Evolutionary conservation across 345 rosid genomes (phyloP).

Genomic region (Eucalyptus pauciflora): DNA sequence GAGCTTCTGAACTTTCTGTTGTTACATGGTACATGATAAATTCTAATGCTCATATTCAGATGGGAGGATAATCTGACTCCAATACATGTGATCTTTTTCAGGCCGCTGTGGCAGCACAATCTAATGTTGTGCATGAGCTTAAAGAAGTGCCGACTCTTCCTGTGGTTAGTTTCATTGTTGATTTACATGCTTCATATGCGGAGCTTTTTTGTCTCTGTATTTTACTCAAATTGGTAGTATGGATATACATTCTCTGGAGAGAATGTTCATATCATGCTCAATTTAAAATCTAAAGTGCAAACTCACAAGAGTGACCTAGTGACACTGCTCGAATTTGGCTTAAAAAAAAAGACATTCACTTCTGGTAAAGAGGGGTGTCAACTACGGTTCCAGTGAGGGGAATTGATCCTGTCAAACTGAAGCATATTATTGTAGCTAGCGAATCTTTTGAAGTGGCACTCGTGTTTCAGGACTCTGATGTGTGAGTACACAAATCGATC

Average conservation of each 20-base stretch:
- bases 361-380: neutral
- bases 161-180: slow-evolving; percentile 27
- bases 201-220: neutral
- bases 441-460: neutral
- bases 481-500: neutral
- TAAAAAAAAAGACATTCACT: neutral
- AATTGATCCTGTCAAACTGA: neutral
- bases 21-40: neutral
- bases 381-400: neutral
- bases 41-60: neutral
- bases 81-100: slow-evolving; percentile 12
- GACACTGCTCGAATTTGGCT: too few relatives aligned
- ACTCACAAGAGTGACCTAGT: too few relatives aligned
- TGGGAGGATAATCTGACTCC: neutral
- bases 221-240: neutral
- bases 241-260: neutral
- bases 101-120: slow-evolving; percentile 84
- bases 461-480: neutral
- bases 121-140: slow-evolving; percentile 41
- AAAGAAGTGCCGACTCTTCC: slow-evolving; percentile 31
- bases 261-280: neutral
- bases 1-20: neutral
- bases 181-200: neutral
- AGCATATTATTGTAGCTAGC: neutral
- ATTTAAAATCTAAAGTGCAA: neutral